Conservation (phyloP, 108 stramenopile species). For the Cyclotella kingstonii region DNA sequence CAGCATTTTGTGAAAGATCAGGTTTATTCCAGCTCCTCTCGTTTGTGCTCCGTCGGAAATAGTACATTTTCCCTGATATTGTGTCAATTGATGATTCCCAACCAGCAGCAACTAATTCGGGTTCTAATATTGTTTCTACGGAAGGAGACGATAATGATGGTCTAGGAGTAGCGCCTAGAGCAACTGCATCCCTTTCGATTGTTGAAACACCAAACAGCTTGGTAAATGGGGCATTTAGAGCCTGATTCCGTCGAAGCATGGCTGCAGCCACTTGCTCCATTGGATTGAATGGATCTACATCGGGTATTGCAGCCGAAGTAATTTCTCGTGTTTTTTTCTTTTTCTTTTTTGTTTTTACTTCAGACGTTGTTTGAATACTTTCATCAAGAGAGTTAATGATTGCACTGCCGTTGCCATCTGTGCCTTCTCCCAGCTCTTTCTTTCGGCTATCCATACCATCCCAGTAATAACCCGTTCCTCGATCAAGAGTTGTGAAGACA, state of each 20-base stretch:
- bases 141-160: conserved; percentile 2
- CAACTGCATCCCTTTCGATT: conserved; percentile 30
- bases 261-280: conserved; percentile 70
- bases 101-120: conserved; percentile 26
- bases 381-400: not conserved
- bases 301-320: conserved; percentile 29
- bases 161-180: conserved; percentile 21
- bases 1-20: not conserved
- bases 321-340: conserved; percentile 34
- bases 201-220: conserved; percentile 8
- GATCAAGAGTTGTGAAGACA: conserved; percentile 73
- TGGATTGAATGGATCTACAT: conserved; percentile 64
- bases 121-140: conserved; percentile 12
- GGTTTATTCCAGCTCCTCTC: conserved; percentile 65
- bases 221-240: conserved; percentile 35
- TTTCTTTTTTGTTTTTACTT: conserved; percentile 48
- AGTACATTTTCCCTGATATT: conserved; percentile 69
- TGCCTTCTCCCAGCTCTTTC: conserved; percentile 38
- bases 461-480: conserved; percentile 87
- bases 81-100: conserved; percentile 61
- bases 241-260: conserved; percentile 52
- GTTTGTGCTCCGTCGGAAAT: conserved; percentile 61
- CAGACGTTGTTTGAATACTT: conserved; percentile 13
- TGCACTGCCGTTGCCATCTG: not conserved
- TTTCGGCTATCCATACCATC: conserved; percentile 79